phyloP scores from a whole-genome alignment of 768 basidiomycete species.

The Rhodotorula paludigena region DNA sequence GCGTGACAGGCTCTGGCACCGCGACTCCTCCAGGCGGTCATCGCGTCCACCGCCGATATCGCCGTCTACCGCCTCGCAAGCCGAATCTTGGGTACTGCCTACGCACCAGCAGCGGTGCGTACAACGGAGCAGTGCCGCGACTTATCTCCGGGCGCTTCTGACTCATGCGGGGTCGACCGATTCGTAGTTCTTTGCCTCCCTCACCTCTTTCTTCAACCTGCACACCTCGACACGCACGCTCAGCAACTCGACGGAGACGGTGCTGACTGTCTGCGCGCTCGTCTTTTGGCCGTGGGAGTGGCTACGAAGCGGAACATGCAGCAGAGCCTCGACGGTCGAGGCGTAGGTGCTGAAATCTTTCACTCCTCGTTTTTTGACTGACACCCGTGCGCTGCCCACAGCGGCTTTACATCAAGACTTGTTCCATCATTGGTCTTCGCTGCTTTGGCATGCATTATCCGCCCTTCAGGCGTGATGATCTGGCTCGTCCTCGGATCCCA shows the following conservation, averaged over 20 bases:
- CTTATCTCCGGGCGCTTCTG: neutral
- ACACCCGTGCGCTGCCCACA: no score
- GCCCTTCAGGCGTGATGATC: slow-evolving; percentile 83
- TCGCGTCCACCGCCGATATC: slow-evolving; percentile 69
- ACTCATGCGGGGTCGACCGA: neutral
- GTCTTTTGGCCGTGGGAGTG: slow-evolving; percentile 57
- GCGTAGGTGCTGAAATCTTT: no score
- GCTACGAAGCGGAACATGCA: neutral
- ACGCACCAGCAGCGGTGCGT: slow-evolving; percentile 63
- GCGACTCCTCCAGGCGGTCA: slow-evolving; percentile 43
- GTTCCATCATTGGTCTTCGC: slow-evolving; percentile 59
- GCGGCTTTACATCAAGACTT: no score
- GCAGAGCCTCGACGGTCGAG: no score
- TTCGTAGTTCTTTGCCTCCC: slow-evolving; percentile 53
- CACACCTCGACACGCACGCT: slow-evolving; percentile 78
- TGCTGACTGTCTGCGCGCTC: slow-evolving; percentile 72
- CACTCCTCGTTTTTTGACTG: no score
- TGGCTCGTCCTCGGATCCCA: slow-evolving; percentile 66
- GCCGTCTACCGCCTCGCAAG: slow-evolving; percentile 54
- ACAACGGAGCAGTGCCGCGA: no score
- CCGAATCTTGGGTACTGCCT: slow-evolving; percentile 57
- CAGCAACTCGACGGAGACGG: slow-evolving; percentile 88
- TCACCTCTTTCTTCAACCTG: slow-evolving; percentile 81
- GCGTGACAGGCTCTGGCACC: slow-evolving; percentile 63
- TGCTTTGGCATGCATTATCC: slow-evolving; percentile 69